Conservation (phyloP, 1,139 yeast genomes). For the Maudiozyma humilis region DNA sequence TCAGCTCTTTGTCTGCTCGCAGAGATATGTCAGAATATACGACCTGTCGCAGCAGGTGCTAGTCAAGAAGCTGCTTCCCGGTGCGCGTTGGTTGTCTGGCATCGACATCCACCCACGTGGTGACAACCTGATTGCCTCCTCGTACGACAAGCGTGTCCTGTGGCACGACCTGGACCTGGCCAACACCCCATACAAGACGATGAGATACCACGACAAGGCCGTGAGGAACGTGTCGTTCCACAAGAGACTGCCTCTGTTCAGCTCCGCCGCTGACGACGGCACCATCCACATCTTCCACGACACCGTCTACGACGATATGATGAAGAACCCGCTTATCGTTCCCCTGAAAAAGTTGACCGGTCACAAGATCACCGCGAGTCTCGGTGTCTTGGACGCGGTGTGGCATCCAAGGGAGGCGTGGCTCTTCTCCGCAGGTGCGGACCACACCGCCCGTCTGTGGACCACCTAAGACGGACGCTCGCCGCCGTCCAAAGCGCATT, state of each 20-base stretch:
- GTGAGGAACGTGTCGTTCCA: constrained; percentile 86
- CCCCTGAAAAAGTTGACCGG: constrained; percentile 93
- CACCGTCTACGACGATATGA: constrained; percentile 88
- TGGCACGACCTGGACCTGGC: constrained; percentile 96
- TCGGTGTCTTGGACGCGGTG: constrained; percentile 81
- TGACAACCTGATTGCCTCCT: constrained; percentile 84
- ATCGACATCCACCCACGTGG: constrained; percentile 96
- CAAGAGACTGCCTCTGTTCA: constrained; percentile 81
- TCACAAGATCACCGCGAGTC: constrained; percentile 68
- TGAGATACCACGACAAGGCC: constrained; percentile 91
- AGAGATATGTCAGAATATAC: constrained; percentile 82
- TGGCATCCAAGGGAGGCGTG: constrained; percentile 99
- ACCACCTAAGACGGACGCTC: constrained; percentile 56
- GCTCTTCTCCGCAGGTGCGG: constrained; percentile 98
- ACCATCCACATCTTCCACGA: constrained; percentile 91
- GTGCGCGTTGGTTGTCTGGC: constrained; percentile 89
- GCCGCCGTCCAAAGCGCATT: background rate
- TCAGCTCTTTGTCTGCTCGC: constrained; percentile 87
- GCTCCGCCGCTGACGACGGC: constrained; percentile 97
- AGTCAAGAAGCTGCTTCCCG: constrained; percentile 80
- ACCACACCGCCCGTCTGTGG: constrained; percentile 94
- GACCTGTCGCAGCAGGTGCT: constrained; percentile 81
- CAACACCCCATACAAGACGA: constrained; percentile 86
- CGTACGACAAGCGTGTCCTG: constrained; percentile 87
- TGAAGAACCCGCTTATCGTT: constrained; percentile 91